Evolutionary conservation across 2,329 filamentous ascomycete genomes (phyloP).

Genomic region (Penicillium vulpinum): DNA sequence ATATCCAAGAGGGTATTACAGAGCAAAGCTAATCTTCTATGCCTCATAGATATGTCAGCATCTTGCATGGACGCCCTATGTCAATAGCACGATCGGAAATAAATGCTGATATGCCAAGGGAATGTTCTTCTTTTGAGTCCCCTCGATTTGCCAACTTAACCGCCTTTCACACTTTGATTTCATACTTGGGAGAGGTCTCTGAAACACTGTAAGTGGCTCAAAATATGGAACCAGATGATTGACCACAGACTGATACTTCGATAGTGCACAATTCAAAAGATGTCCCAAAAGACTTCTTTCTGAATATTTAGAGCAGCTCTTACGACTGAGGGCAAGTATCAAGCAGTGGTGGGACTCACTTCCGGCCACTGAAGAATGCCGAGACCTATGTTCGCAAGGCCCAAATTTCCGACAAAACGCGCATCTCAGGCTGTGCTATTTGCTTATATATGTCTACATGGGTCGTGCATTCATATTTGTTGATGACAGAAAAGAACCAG

Average conservation of each 20-base stretch:
- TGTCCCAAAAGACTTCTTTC: constrained; percentile 38
- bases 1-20: neutral
- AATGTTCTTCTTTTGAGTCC: constrained; percentile 43
- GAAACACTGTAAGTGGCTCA: constrained; percentile 38
- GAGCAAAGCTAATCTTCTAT: neutral
- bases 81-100: constrained; percentile 56
- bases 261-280: constrained; percentile 38
- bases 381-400: constrained; percentile 41
- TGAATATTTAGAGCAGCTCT: constrained; percentile 38
- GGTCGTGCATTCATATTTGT: constrained; percentile 55
- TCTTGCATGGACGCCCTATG: constrained; percentile 55
- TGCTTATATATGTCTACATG: constrained; percentile 54
- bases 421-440: constrained; percentile 54
- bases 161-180: constrained; percentile 46
- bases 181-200: constrained; percentile 39
- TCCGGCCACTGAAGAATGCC: constrained; percentile 36
- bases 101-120: constrained; percentile 53
- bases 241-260: constrained; percentile 16
- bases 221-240: constrained; percentile 9
- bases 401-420: constrained; percentile 50
- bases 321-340: constrained; percentile 36
- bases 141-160: constrained; percentile 49
- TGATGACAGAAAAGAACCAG: constrained; percentile 23
- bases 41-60: constrained; percentile 50
- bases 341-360: constrained; percentile 43